Conservation (phyloP, 768 basidiomycete genomes). For the Calocybe indica region DNA sequence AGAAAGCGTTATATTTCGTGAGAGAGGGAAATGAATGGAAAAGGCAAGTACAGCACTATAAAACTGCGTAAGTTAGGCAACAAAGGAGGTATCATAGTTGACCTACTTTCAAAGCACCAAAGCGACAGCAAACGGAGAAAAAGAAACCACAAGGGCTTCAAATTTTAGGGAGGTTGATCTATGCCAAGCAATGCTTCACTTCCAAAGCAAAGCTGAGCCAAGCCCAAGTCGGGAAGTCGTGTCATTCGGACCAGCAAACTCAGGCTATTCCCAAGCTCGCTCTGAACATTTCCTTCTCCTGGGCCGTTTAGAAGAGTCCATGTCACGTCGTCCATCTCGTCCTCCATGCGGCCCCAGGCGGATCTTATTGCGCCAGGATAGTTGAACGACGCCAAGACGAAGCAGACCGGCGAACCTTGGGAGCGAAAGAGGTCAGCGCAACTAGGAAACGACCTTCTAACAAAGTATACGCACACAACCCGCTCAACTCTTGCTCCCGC, state of each 20-base stretch:
- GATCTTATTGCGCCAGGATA: conserved; percentile 58
- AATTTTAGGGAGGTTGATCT: no score
- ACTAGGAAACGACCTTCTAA: neutral
- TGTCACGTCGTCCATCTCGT: conserved; percentile 61
- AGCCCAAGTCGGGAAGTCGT: conserved; percentile 64
- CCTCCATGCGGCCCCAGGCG: conserved; percentile 63
- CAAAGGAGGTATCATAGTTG: no score
- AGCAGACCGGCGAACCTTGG: conserved; percentile 74
- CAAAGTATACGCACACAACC: conserved; percentile 68
- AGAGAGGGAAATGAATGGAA: no score
- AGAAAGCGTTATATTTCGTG: no score
- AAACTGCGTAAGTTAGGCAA: no score
- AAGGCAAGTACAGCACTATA: no score
- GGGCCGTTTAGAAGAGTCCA: conserved; percentile 56
- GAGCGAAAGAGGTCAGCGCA: neutral
- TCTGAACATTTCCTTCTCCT: conserved; percentile 28
- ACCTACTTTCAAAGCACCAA: no score
- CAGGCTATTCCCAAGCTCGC: conserved; percentile 31
- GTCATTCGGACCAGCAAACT: conserved; percentile 74
- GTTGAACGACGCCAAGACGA: conserved; percentile 63
- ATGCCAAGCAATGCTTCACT: conserved; percentile 8
- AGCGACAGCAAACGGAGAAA: no score
- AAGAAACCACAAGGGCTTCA: no score
- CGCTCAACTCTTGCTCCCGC: conserved; percentile 68
- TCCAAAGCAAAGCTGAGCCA: conserved; percentile 56